These are phyloP conservation scores for Plasmopara halstedii DNA, from an alignment of 352 stramenopile genomes.

Conservation along the genomic window DNA sequence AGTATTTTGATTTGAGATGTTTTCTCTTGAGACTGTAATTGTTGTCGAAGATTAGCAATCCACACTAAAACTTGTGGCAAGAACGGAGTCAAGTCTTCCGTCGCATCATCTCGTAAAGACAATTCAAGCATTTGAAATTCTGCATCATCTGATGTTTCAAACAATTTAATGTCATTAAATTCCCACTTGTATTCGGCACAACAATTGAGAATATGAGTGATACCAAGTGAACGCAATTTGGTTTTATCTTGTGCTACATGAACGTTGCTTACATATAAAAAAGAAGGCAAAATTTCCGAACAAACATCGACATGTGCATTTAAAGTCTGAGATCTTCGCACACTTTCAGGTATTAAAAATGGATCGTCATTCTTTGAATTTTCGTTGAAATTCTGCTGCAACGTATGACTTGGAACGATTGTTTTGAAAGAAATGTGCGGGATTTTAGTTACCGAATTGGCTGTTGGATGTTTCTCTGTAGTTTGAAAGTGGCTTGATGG, in stretches of 20 bases:
- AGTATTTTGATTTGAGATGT: slow-evolving; percentile 23
- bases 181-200: slow-evolving; percentile 31
- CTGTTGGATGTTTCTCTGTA: not conserved
- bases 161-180: slow-evolving; percentile 3
- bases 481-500: not conserved
- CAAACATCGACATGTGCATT: slow-evolving; percentile 36
- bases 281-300: slow-evolving; percentile 43
- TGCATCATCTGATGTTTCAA: not conserved
- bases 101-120: slow-evolving; percentile 41
- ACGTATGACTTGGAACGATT: slow-evolving; percentile 14
- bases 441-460: not conserved
- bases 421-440: slow-evolving; percentile 8
- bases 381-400: slow-evolving; percentile 11
- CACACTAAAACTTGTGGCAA: slow-evolving; percentile 38
- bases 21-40: not conserved
- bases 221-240: slow-evolving; percentile 24
- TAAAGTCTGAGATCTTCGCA: slow-evolving; percentile 42
- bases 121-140: slow-evolving; percentile 24
- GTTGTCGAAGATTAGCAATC: slow-evolving; percentile 21
- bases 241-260: slow-evolving; percentile 25
- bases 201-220: slow-evolving; percentile 55
- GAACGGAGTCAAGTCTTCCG: slow-evolving; percentile 62
- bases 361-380: slow-evolving; percentile 5
- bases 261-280: slow-evolving; percentile 58
- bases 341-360: slow-evolving; percentile 47